phyloP scores from a whole-genome alignment of 768 basidiomycete species.

The Termitomyces heimii region DNA sequence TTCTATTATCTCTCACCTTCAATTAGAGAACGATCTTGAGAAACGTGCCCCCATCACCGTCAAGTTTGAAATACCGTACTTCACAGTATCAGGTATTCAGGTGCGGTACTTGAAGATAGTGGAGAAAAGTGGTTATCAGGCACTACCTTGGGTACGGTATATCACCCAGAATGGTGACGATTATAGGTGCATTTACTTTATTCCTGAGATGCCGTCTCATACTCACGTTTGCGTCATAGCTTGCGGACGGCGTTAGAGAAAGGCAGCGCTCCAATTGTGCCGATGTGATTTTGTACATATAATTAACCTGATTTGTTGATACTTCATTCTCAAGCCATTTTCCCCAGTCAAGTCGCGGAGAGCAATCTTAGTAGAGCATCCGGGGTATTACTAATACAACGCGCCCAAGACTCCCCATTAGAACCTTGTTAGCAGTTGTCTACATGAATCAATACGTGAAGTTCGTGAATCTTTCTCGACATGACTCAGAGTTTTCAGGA shows the following conservation, averaged over 20 bases:
- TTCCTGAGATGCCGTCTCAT: background rate
- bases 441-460: too few species aligned
- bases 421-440: too few species aligned
- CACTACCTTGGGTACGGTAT: constrained; percentile 93
- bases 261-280: constrained; percentile 62
- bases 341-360: too few species aligned
- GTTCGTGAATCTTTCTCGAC: too few species aligned
- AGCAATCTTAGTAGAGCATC: too few species aligned
- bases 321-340: too few species aligned
- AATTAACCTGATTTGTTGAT: background rate
- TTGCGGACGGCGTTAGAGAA: constrained; percentile 73
- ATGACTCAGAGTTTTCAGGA: too few species aligned
- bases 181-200: constrained; percentile 56
- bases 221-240: constrained; percentile 25
- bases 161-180: constrained; percentile 91
- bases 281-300: constrained; percentile 28
- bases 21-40: constrained; percentile 66
- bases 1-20: background rate
- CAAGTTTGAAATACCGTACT: constrained; percentile 98
- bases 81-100: constrained; percentile 96
- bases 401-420: too few species aligned
- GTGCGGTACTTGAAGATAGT: constrained; percentile 98
- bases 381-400: too few species aligned
- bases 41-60: constrained; percentile 94
- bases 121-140: constrained; percentile 97